phyloP scores from a whole-genome alignment of 148 eudicot species.

The Vaccinium myrtillus region DNA sequence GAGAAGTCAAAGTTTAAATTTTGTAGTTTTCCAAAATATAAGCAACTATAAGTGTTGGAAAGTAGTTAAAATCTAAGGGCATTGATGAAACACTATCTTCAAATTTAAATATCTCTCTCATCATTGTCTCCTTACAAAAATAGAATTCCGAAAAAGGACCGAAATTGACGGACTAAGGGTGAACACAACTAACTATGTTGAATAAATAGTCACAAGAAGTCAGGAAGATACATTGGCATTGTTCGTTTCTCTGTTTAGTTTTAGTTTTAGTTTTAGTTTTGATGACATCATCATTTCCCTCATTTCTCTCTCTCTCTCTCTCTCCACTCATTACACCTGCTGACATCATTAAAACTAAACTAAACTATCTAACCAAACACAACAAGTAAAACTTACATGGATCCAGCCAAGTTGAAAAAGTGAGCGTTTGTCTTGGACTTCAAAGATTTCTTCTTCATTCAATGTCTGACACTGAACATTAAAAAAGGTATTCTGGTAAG shows the following conservation, averaged over 20 bases:
- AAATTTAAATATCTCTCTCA: background rate
- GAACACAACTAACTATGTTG: background rate
- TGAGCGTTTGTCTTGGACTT: conserved; percentile 85
- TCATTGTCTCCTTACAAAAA: background rate
- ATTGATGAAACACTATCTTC: background rate
- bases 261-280: too few species aligned
- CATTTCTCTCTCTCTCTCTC: too few species aligned
- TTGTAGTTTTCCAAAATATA: background rate
- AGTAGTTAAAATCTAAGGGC: background rate
- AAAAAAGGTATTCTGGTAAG: conserved; percentile 12
- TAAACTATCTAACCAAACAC: too few species aligned
- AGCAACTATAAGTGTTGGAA: background rate
- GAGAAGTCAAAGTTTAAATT: background rate
- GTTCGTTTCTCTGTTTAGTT: too few species aligned
- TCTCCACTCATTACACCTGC: too few species aligned
- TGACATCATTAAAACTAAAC: too few species aligned
- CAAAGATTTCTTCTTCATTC: conserved; percentile 96
- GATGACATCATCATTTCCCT: too few species aligned
- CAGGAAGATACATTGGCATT: background rate
- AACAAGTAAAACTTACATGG: conserved; percentile 73
- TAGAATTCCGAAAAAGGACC: background rate
- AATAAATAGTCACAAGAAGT: background rate
- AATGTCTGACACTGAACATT: conserved; percentile 78
- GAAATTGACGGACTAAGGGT: background rate
- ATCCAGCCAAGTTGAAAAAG: conserved; percentile 98